Evolutionary conservation across 129 eudicot genomes (phyloP), one percentile per base, ranked within the genome.

Genomic region (Chrysanthemum lavandulifolium): DNA sequence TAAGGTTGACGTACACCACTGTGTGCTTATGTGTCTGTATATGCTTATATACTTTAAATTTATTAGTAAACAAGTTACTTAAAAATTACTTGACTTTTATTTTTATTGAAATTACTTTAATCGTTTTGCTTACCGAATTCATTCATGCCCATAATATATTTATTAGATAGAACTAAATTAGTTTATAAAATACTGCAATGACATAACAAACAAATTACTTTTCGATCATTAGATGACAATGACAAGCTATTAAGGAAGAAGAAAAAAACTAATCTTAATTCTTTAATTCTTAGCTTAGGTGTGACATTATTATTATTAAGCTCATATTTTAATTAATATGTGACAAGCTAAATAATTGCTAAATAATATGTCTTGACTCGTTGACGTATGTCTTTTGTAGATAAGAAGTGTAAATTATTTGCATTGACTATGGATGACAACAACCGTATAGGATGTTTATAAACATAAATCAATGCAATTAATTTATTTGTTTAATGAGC

Each of bases 281-380:
- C 6, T 64, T 51, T 73, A 21, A n/a, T 73, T 64, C 54, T 52
- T 25, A 64, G 64, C 71, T 63, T 64, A 55, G 64, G 71, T 31
- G 55, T 31, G 25, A 14, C 65, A 15, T 52, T 63, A 50, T 12
- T 52, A 21, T 19, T 74, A 51, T 73, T 63, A 61, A 73, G 15
- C 45, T 71, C 56, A 71, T 36, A 31, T 43, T 43, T 11, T 19
- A 4, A 36, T 11, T 19, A 4, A 36, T 2, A 21, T 11, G 18
- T 1, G 18, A 16, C 19, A 10, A 50, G 27, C 14, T 19, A 19
- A 16, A 16, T 18, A 33, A 27, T 13, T 52, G 60, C 23, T 16
- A 69, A 29, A 14, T 69, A 71, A 33, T 12, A 50, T 50, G 60
- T 15, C 15, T 13, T 55, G 21, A 15, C 47, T 70, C 36, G 66